These are phyloP conservation scores for Trichophyton rubrum DNA, from an alignment of 2,329 filamentous ascomycete genomes.

Conservation along the genomic window DNA sequence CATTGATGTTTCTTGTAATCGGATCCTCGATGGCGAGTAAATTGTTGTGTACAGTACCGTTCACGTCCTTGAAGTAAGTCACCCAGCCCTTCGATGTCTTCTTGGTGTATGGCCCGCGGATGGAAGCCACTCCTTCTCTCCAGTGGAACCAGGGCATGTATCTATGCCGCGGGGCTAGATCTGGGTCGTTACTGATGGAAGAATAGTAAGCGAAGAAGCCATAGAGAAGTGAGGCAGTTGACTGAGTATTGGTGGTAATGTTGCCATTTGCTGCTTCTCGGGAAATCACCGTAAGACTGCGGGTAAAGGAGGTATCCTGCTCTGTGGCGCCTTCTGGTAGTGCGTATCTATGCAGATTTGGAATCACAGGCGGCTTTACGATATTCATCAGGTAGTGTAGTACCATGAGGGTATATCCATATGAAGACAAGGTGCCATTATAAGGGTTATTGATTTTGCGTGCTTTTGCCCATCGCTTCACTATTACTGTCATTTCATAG, in stretches of 20 bases:
- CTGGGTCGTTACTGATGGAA: constrained; percentile 29
- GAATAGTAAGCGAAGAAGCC: constrained; percentile 87
- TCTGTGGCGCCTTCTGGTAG: constrained; percentile 44
- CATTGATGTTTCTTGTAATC: constrained; percentile 78
- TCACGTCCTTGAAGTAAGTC: constrained; percentile 56
- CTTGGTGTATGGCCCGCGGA: constrained; percentile 60
- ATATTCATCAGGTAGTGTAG: constrained; percentile 82
- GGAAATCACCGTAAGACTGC: constrained; percentile 57
- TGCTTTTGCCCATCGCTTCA: constrained; percentile 82
- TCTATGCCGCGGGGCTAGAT: background rate
- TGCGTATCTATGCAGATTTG: constrained; percentile 51
- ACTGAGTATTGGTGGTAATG: constrained; percentile 56
- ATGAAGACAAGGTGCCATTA: constrained; percentile 73
- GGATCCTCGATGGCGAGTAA: constrained; percentile 86
- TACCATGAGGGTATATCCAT: constrained; percentile 86
- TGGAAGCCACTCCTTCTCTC: constrained; percentile 65
- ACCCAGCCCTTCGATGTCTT: constrained; percentile 80
- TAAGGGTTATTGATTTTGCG: constrained; percentile 80
- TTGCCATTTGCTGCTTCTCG: constrained; percentile 45
- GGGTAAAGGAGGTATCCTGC: constrained; percentile 64
- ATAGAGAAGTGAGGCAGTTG: constrained; percentile 57
- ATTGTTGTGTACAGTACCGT: constrained; percentile 66
- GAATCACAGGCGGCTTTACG: constrained; percentile 65
- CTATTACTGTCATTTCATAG: constrained; percentile 63
- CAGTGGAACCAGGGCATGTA: constrained; percentile 52